Evolutionary conservation across 2,329 filamentous ascomycete genomes (phyloP).

Genomic region (Colletotrichum lini): DNA sequence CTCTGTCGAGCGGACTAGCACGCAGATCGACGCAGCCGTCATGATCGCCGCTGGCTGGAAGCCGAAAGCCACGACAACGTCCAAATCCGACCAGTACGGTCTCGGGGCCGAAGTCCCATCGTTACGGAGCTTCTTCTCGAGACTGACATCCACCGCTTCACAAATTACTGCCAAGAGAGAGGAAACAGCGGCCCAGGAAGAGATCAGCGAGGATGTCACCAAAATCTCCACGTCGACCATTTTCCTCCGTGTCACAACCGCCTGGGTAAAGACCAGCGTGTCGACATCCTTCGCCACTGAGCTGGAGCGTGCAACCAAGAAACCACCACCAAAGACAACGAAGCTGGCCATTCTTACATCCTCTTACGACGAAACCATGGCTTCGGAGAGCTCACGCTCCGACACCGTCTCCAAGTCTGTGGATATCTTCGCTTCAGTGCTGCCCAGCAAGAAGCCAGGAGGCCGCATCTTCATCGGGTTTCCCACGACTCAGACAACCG

Average conservation of each 20-base stretch:
- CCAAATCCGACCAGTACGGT: conserved; percentile 66
- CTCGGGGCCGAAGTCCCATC: conserved; percentile 70
- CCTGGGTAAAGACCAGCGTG: conserved; percentile 84
- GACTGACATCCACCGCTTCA: conserved; percentile 73
- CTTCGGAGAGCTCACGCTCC: conserved; percentile 70
- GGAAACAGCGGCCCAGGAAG: conserved; percentile 73
- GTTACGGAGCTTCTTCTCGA: conserved; percentile 84
- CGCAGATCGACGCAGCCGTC: conserved; percentile 92
- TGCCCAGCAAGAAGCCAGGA: conserved; percentile 85
- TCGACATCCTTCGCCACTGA: conserved; percentile 82
- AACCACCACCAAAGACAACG: conserved; percentile 90
- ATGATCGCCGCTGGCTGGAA: conserved; percentile 93
- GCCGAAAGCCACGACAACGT: conserved; percentile 60
- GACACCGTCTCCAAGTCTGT: conserved; percentile 69
- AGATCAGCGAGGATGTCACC: conserved; percentile 79
- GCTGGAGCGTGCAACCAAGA: conserved; percentile 95
- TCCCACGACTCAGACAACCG: conserved; percentile 96
- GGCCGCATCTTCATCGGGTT: conserved; percentile 98
- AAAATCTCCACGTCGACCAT: conserved; percentile 82
- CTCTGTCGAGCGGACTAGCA: conserved; percentile 85
- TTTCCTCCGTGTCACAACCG: conserved; percentile 90
- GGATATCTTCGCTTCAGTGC: conserved; percentile 90
- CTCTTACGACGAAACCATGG: conserved; percentile 85
- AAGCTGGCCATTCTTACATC: conserved; percentile 91
- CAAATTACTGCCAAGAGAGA: conserved; percentile 68